Conservation (phyloP, 306 rosid species). For the Rubus parviflorus region DNA sequence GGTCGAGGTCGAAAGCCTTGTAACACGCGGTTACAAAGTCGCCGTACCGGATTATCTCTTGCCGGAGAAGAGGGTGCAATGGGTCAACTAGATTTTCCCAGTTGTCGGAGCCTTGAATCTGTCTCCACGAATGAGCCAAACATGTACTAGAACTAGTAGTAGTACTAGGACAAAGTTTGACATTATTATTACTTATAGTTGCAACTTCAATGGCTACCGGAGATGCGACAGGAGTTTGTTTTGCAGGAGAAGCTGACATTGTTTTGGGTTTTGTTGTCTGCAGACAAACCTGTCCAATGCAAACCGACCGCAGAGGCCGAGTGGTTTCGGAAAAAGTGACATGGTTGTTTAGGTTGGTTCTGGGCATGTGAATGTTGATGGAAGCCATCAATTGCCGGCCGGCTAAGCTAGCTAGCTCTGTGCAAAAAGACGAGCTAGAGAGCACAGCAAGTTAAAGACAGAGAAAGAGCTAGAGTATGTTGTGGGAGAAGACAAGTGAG, state of each 20-base stretch:
- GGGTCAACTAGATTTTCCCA: conserved; percentile 83
- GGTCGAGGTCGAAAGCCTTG: conserved; percentile 82
- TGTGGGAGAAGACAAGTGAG: neutral
- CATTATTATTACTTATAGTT: neutral
- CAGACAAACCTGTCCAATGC: conserved; percentile 52
- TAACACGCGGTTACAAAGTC: conserved; percentile 72
- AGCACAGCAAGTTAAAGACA: neutral
- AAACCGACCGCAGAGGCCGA: conserved; percentile 32
- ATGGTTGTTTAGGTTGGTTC: conserved; percentile 30
- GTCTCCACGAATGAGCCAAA: conserved; percentile 54
- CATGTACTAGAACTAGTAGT: neutral
- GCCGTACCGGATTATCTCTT: conserved; percentile 75
- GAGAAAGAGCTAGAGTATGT: no score
- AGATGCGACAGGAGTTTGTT: conserved; percentile 18
- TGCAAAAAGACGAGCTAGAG: conserved; percentile 14
- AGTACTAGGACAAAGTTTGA: neutral
- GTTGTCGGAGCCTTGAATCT: conserved; percentile 71
- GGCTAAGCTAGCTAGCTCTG: neutral
- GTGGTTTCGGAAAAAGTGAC: conserved; percentile 42
- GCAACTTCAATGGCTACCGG: neutral
- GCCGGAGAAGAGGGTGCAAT: conserved; percentile 75
- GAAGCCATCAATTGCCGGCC: conserved; percentile 31
- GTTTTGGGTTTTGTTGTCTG: conserved; percentile 25
- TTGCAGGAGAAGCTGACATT: neutral
- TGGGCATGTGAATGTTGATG: conserved; percentile 18